phyloP scores from a whole-genome alignment of 2,329 filamentous ascomycete species.

The Cladosporium oxysporum region DNA sequence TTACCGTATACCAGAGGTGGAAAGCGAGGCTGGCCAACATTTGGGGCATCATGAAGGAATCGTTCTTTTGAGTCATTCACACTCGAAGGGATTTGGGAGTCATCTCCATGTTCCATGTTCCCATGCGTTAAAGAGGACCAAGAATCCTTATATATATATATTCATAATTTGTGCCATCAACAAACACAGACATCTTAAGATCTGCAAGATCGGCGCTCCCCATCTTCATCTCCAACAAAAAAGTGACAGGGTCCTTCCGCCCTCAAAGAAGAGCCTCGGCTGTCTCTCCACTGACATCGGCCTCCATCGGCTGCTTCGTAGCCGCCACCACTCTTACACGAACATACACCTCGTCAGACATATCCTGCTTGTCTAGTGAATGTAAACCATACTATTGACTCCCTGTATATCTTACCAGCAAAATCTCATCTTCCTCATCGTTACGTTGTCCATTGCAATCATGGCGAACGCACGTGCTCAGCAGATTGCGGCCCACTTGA shows the following conservation, averaged over 20 bases:
- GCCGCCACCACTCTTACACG: slow-evolving; percentile 6
- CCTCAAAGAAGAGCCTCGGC: slow-evolving; percentile 5
- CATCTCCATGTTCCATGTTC: not conserved
- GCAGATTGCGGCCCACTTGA: slow-evolving; percentile 77
- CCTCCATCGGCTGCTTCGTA: slow-evolving; percentile 14
- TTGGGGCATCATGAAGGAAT: not conserved
- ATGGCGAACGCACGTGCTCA: slow-evolving; percentile 48
- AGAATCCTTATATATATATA: not conserved
- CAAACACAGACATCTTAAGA: not conserved
- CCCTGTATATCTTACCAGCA: not conserved
- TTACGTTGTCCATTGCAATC: not conserved
- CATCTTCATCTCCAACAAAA: not conserved
- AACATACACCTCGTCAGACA: not conserved
- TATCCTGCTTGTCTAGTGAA: not conserved
- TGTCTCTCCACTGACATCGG: not conserved
- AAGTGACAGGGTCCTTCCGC: not conserved
- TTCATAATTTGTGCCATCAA: not conserved
- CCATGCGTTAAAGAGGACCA: not conserved
- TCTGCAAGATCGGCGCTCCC: not conserved
- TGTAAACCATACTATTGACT: not conserved
- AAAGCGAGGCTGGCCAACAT: not conserved
- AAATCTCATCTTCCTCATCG: not conserved
- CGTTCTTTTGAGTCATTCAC: not conserved
- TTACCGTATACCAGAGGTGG: not conserved
- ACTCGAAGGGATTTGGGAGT: not conserved